A percentile compares a stretch with the other conserved stretches of the same genome.
Evolutionary conservation across 805 yeast species (phyloP).

Genomic region (Alloascoidea hylecoeti): DNA sequence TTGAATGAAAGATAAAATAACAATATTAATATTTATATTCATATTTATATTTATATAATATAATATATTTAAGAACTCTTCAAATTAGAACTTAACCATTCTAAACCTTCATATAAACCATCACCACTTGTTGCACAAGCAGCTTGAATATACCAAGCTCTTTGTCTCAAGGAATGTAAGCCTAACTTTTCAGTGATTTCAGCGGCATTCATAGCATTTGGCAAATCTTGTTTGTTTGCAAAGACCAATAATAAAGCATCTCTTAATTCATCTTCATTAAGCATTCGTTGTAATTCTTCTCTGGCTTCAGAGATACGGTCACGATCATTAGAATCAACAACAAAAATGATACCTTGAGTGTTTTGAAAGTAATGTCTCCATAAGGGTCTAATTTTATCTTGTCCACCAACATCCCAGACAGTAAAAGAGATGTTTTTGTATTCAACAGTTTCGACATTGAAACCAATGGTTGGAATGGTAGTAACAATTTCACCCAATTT

Average conservation of each 20-base stretch:
- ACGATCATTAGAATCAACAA: conserved; percentile 95
- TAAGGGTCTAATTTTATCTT: conserved; percentile 94
- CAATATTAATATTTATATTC: too few relatives aligned
- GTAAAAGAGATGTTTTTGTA: conserved; percentile 94
- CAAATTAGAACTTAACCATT: conserved; percentile 88
- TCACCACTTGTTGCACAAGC: conserved; percentile 99
- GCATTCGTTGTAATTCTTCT: conserved; percentile 96
- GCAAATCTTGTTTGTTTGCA: conserved; percentile 98
- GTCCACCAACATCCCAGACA: conserved; percentile 99
- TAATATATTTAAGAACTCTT: conserved; percentile 56
- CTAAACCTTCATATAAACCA: conserved; percentile 95
- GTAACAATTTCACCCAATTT: conserved; percentile 94
- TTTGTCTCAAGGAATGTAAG: conserved; percentile 91
- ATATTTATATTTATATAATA: too few relatives aligned
- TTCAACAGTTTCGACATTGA: conserved; percentile 95
- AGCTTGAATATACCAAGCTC: conserved; percentile 99
- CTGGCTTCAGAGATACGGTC: conserved; percentile 97
- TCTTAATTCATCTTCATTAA: conserved; percentile 95
- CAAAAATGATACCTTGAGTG: conserved; percentile 97
- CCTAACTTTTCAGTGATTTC: conserved; percentile 96
- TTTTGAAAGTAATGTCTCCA: conserved; percentile 99
- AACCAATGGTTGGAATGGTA: conserved; percentile 93
- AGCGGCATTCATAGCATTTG: conserved; percentile 98
- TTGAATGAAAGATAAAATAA: too few relatives aligned
- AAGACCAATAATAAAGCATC: conserved; percentile 91